Base-by-base conservation (phyloP, 306 rosid species). In the Prunus mira region DNA sequence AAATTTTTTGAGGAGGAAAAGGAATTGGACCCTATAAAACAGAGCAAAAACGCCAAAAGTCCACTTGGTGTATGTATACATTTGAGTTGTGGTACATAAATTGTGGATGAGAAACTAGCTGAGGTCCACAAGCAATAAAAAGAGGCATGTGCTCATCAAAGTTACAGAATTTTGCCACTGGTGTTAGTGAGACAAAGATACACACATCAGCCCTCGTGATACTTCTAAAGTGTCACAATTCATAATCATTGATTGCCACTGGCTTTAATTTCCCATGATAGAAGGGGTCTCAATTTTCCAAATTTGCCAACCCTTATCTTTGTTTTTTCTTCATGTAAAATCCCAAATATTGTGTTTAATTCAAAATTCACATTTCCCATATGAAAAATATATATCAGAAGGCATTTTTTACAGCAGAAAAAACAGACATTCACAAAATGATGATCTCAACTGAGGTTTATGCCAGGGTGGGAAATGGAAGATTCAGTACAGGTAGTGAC, bases 141-240 rank as follows among this genome's bases (percentile, higher is more conserved):
- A 45, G 47, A 25, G 24, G 49, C 69, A 61, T 74, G 78, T 74
- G 78, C 60, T 74, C 61, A 18, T 74, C 69, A 19, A 43, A 56
- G 60, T 58, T 38, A 38, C 9, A 73, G 78, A 61, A 60, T 6
- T 63, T 63, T 63, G 67, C 43, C 43, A 38, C 43, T 6, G 43
- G 43, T 38, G 43, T 38, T 38, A 38, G 43, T 38, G 43, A 38
- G 43, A 38, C 74, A 51, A 69, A 69, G 25, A 69, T 69, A 69
- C 62, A 69, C 62, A 69, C 47, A 69, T 69, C 74, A 69, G 47
- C 47, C 57, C 62, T 62, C 62, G 74, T 51, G 69, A 74, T 74
- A 10, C 69, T 45, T 74, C 78, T 27, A 19, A 46, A 47, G 28
- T n/a, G 49, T 74, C 61, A 47, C 49, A 27, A 18, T 61, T 65